Evolutionary conservation across 2,329 filamentous ascomycete genomes (phyloP).

Genomic region (Aureobasidium sp.): DNA sequence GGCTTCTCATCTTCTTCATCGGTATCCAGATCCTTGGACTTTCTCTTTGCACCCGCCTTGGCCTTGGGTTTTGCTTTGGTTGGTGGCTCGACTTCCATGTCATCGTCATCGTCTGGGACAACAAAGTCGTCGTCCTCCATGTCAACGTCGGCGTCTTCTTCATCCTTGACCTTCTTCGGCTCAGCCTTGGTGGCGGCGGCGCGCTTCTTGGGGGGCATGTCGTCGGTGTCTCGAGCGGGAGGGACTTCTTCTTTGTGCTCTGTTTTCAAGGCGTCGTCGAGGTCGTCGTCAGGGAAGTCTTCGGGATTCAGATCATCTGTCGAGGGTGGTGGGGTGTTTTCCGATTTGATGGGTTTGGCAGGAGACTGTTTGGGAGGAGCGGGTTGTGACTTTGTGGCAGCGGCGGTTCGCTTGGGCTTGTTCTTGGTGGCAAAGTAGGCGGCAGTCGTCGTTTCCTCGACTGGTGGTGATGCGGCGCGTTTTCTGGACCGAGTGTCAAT

Average conservation of each 20-base stretch:
- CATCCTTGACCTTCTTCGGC: conserved; percentile 50
- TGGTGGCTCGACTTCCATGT: conserved; percentile 32
- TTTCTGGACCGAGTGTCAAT: conserved; percentile 32
- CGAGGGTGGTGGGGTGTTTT: conserved; percentile 25
- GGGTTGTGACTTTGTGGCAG: conserved; percentile 20
- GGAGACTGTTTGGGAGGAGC: conserved; percentile 17
- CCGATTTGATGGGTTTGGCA: conserved; percentile 25
- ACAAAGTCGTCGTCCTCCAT: conserved; percentile 44
- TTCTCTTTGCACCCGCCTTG: conserved; percentile 43
- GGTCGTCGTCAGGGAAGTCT: conserved; percentile 30
- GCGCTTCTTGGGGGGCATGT: conserved; percentile 30
- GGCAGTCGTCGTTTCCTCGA: conserved; percentile 52
- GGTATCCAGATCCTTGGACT: conserved; percentile 49
- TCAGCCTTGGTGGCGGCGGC: conserved; percentile 6
- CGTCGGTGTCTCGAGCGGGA: conserved; percentile 29
- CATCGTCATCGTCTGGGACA: conserved; percentile 34
- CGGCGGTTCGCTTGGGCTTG: conserved; percentile 45
- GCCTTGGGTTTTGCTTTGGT: conserved; percentile 27
- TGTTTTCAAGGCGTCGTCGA: conserved; percentile 58
- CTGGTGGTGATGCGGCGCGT: conserved; percentile 40
- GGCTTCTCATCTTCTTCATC: conserved; percentile 43
- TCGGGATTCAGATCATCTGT: conserved; percentile 25
- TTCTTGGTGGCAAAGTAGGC: conserved; percentile 52
- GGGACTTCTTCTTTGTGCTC: conserved; percentile 59
- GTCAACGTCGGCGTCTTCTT: conserved; percentile 48